Conservation (phyloP, 495 filamentous ascomycete species). For the Hypoxylon cercidicola region DNA sequence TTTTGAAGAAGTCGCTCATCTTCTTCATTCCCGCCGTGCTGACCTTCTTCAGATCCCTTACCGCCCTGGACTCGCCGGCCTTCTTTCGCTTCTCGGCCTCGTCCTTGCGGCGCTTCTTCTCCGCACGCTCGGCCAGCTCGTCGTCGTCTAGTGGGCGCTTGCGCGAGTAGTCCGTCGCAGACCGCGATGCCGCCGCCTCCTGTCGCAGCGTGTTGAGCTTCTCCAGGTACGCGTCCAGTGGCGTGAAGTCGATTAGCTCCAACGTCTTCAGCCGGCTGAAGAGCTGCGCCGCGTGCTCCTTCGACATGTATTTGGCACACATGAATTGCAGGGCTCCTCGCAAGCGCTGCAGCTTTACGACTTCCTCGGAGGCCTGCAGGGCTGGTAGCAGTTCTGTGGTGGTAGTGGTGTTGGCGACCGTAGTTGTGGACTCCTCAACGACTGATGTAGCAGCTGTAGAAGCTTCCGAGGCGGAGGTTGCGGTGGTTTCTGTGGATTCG, state of each 20-base stretch:
- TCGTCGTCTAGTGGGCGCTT: slow-evolving; percentile 79
- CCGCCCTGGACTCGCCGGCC: slow-evolving; percentile 73
- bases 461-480: slow-evolving; percentile 52
- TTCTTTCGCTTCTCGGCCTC: slow-evolving; percentile 72
- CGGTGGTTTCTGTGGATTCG: slow-evolving; percentile 49
- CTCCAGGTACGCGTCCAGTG: slow-evolving; percentile 73
- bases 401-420: slow-evolving; percentile 10
- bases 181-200: slow-evolving; percentile 73
- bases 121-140: slow-evolving; percentile 77
- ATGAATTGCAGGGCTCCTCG: slow-evolving; percentile 82
- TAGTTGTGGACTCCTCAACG: slow-evolving; percentile 31
- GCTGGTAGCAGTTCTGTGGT: slow-evolving; percentile 53
- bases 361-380: slow-evolving; percentile 59
- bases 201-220: slow-evolving; percentile 70
- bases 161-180: slow-evolving; percentile 74
- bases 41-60: slow-evolving; percentile 85
- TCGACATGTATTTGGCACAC: slow-evolving; percentile 73
- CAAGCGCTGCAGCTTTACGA: slow-evolving; percentile 73
- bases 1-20: slow-evolving; percentile 93
- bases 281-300: slow-evolving; percentile 59
- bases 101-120: slow-evolving; percentile 77
- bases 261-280: slow-evolving; percentile 58
- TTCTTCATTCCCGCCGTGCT: slow-evolving; percentile 95
- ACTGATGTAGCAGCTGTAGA: slow-evolving; percentile 58
- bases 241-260: slow-evolving; percentile 68